Evolutionary conservation across 148 eudicot species (phyloP).

Genomic region (Amaranthus palmeri): DNA sequence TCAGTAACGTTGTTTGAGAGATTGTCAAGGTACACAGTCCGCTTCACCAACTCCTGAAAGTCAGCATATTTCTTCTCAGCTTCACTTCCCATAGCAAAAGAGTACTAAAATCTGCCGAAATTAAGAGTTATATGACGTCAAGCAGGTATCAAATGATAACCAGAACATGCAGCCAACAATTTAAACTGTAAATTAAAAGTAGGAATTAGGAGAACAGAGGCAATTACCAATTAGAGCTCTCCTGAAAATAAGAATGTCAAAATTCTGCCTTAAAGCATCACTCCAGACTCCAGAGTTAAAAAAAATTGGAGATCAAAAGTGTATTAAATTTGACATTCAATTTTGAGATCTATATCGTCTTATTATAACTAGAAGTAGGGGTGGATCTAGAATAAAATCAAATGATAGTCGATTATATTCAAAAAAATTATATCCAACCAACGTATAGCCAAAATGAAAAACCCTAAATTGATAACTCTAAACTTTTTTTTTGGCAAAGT

Average conservation of each 20-base stretch:
- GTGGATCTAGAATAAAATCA: too few species aligned
- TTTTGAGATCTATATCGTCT: too few species aligned
- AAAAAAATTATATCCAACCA: too few species aligned
- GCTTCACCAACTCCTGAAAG: constrained; percentile 57
- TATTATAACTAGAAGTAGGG: too few species aligned
- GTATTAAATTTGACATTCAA: too few species aligned
- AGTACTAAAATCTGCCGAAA: constrained; percentile 1
- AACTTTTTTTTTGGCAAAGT: too few species aligned
- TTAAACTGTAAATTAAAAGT: too few species aligned
- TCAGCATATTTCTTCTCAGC: constrained; percentile 50
- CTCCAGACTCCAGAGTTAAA: not conserved
- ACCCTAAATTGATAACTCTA: too few species aligned
- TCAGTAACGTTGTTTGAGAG: constrained; percentile 60
- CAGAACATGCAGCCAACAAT: not conserved
- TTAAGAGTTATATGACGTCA: not conserved
- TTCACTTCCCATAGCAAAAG: constrained; percentile 38
- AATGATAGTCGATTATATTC: too few species aligned
- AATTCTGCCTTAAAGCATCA: not conserved
- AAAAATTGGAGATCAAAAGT: too few species aligned
- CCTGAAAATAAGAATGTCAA: not conserved
- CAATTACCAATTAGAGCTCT: not conserved
- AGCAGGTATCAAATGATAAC: not conserved
- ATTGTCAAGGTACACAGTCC: constrained; percentile 72
- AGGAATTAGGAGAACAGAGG: not conserved
- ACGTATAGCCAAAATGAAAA: too few species aligned